Evolutionary conservation across 2,329 filamentous ascomycete genomes (phyloP), one percentile per base, ranked within the genome.

Genomic region (Chaetomiaceae sp.): DNA sequence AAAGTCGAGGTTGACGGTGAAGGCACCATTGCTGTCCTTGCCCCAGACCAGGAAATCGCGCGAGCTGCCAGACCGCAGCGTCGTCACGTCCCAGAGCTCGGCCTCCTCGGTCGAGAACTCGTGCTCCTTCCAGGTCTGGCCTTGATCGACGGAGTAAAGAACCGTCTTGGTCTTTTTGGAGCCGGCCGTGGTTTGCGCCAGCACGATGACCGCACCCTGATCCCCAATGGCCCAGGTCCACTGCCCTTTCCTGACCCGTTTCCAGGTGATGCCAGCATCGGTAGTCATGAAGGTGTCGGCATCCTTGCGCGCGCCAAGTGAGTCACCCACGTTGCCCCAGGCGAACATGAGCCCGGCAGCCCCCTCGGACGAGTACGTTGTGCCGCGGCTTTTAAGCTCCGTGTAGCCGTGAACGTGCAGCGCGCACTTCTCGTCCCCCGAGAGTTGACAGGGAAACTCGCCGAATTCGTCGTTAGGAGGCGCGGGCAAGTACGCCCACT

Each of bases 171-270:
- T 88, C 42, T 79, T 73, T 20, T 52, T 46, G 2, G 39, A 6
- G 42, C 30, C 39, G 4, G 36, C 35, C 3, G 75, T 76, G 12
- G 88, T 81, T 60, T 85, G 79, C 18, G 91, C 89, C 39, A 98
- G 83, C 34, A 95, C 88, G 51, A 97, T 81, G 58, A 97, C 84
- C 6, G 88, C 93, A 22, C 93, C 93, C 64, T 95, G 88, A 58
- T 98, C 94, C 48, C 93, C 94, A 62, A 88, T 95, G 60, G 95
- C 88, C 88, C 89, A 98, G 60, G 86, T 84, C 73, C 89, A 95
- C 29, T 76, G 78, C 6, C 93, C 94, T 66, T 94, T 90, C 68
- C 86, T 91, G 51, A 91, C 81, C 48, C 83, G 79, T 54, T 76
- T 82, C 93, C 93, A 98, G 32, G 72, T 86, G 42, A 97, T 76